Conservation (phyloP, 202 grass and related monocot genomes). For the Eragrostis tef region DNA sequence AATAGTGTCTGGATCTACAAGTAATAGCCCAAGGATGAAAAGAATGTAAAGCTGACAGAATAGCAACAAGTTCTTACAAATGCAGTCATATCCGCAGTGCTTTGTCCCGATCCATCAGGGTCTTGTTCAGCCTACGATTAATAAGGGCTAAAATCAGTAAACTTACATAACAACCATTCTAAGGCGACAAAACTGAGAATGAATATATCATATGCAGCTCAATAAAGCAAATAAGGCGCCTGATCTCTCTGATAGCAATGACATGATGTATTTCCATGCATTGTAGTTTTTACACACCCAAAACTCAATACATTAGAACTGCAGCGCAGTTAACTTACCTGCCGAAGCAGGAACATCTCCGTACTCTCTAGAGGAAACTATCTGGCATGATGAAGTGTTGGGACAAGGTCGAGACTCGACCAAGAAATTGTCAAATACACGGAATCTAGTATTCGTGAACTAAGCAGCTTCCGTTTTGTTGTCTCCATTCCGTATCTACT, state of each 20-base stretch:
- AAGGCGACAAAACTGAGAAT: neutral
- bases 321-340: neutral
- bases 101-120: slow-evolving; percentile 64
- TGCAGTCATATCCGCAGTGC: slow-evolving; percentile 73
- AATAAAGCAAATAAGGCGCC: neutral
- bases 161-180: neutral
- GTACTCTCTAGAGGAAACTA: neutral
- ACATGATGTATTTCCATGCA: neutral
- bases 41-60: neutral
- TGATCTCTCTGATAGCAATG: neutral
- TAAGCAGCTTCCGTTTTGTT: neutral
- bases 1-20: neutral
- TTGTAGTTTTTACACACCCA: neutral
- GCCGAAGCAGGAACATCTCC: neutral
- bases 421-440: neutral
- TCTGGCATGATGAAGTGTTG: neutral
- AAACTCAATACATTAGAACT: neutral
- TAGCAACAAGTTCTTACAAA: slow-evolving; percentile 62
- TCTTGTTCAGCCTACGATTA: slow-evolving; percentile 63
- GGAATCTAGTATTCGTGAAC: neutral
- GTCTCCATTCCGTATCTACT: neutral
- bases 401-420: neutral
- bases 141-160: slow-evolving; percentile 18
- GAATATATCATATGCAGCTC: neutral
- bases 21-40: neutral